Base-by-base conservation (phyloP, 1,284 basidiomycete species). In the Entoloma clypeatum region DNA sequence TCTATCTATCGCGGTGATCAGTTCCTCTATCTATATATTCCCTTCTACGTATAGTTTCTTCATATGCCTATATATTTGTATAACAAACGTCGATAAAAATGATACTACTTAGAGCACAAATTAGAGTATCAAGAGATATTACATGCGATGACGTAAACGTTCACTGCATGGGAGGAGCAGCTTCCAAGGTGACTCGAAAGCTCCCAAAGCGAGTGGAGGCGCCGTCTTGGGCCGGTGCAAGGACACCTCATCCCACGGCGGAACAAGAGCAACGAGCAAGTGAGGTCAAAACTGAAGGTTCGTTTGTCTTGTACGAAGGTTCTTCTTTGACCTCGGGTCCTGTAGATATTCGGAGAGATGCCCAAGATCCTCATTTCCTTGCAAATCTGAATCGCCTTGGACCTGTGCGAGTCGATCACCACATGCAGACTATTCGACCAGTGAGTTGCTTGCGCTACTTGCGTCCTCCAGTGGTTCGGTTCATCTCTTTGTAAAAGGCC, bases 331-430 rank as follows among this genome's bases (percentile, higher is more conserved):
- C 39, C 6, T 16, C 28, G 21, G 32, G 44, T 31, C 41, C 16
- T 36, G 21, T 52, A 91, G 89, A 65, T 3, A 80, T 91, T 49
- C 67, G 78, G 45, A 63, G 61, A 47, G 88, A 92, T 56, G 75
- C 77, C 5, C 71, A 68, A 49, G 89, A 92, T 58, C 86, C 87
- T 1, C 78, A 92, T 39, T 80, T 92, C 45, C 60, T 87, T 55
- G 69, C 77, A 22, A 91, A 89, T 54, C 63, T 93, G 36, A 78
- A 58, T 49, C 71, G 64, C 30, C 64, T 92, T 3, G 89, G 89
- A 1, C 81, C 75, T 18, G 89, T 92, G 5, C 67, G 64, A 14
- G 85, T 92, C 14, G 79, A 80, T 60, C 83, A 77, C 57, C 74
- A 75, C 53, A 77, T 77, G 76, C 63, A 72, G 45, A 63, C 72